phyloP scores from a whole-genome alignment of 805 yeast species.

The Yarrowia osloensis region DNA sequence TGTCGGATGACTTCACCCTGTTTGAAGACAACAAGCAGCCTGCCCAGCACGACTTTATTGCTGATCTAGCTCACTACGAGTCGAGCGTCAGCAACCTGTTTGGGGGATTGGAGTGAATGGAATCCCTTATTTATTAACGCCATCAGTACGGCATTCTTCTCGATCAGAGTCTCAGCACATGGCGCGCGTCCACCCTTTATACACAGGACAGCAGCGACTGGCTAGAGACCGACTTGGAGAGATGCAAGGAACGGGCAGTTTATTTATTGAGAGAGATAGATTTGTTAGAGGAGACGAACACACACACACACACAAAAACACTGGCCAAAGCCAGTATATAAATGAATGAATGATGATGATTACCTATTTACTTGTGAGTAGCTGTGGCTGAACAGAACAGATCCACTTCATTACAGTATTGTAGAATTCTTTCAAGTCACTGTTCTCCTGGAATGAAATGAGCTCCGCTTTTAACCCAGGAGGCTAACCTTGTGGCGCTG shows the following conservation, averaged over 20 bases:
- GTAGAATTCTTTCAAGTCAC: too few relatives aligned
- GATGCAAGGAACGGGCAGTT: conserved; percentile 28
- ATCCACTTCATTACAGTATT: background rate
- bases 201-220: conserved; percentile 29
- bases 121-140: conserved; percentile 28
- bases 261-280: conserved; percentile 29
- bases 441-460: background rate
- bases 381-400: background rate
- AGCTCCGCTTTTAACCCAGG: background rate
- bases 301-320: background rate
- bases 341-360: conserved; percentile 27
- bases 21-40: conserved; percentile 33
- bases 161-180: conserved; percentile 31
- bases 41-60: conserved; percentile 31
- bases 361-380: background rate
- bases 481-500: background rate
- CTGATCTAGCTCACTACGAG: conserved; percentile 31
- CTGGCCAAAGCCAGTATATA: background rate
- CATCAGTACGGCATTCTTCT: conserved; percentile 20
- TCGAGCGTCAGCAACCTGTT: conserved; percentile 35
- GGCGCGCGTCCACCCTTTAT: conserved; percentile 25
- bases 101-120: conserved; percentile 33
- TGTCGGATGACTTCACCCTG: conserved; percentile 34
- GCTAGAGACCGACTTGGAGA: conserved; percentile 30
- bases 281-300: conserved; percentile 6